Base-by-base conservation (phyloP, 2,329 filamentous ascomycete species). In the Pseudogymnoascus sp. region DNA sequence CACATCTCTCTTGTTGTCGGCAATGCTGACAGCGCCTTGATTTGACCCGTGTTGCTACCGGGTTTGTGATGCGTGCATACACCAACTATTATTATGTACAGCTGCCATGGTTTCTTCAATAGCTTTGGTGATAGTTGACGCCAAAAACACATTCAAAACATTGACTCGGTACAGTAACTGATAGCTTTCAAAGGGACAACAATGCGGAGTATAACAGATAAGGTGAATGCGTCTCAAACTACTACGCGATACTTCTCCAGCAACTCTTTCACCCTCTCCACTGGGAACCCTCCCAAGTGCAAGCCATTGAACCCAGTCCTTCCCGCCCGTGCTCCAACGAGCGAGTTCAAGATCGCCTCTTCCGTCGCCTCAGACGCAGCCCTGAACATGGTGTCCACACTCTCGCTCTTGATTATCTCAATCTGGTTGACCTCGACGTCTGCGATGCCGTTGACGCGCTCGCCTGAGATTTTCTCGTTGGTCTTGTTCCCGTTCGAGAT, bases 321-420 rank as follows among this genome's bases (percentile, higher is more conserved):
- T 0, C 79, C 82, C 66, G 84, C 79, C 1, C 84, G 83, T 74
- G 81, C 85, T 64, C 79, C 85, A 60, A 70, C 63, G 7, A 88
- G 71, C 0, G 81, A 79, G 68, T 89, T 88, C 64, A 85, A 81
- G 61, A 88, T 86, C 1, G 84, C 79, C 71, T 89, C 85, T 67
- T 88, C 84, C 0, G 83, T 83, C 0, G 80, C 81, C 68, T 88
- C 85, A 0, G 82, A 81, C 1, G 77, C 80, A 1, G 84, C 85
- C 69, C 85, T 80, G 62, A 88, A 84, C 62, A 86, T 70, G 0
- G 78, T 78, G 65, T 86, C 84, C 63, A 88, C 84, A 3, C 79
- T 83, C 59, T 78, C 74, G 66, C 86, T 83, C 65, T 85, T 80
- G 1, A 84, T 72, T 50, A 81, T 74, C 35, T 80, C 74, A 0